Evolutionary conservation across 306 rosid species (phyloP).

Genomic region (Senna siamea): DNA sequence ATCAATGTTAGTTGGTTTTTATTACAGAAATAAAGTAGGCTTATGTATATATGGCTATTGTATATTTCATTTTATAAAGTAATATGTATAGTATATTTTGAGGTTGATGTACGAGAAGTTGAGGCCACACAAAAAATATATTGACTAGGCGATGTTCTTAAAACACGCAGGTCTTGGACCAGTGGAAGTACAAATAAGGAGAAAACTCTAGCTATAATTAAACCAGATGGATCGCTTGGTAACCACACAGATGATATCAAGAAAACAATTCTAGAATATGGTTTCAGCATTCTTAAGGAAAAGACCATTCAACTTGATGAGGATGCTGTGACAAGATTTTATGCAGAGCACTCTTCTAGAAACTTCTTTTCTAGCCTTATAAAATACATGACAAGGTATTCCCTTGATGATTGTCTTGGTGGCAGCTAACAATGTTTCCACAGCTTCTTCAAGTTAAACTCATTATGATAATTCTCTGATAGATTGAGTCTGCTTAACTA

Average conservation of each 20-base stretch:
- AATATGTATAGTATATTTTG: not conserved
- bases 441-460: constrained; percentile 10
- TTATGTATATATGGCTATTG: constrained; percentile 1
- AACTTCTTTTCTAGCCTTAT: constrained; percentile 68
- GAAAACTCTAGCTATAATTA: constrained; percentile 74
- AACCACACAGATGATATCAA: constrained; percentile 64
- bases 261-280: constrained; percentile 59
- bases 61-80: constrained; percentile 15
- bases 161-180: constrained; percentile 52
- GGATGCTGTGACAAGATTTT: constrained; percentile 58
- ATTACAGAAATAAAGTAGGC: not conserved
- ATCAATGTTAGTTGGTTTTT: not conserved
- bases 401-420: constrained; percentile 2
- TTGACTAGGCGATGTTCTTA: constrained; percentile 4
- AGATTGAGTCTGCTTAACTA: not conserved
- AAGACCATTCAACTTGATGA: constrained; percentile 62
- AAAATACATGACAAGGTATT: constrained; percentile 84
- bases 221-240: constrained; percentile 83
- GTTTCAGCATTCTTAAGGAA: constrained; percentile 64
- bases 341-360: constrained; percentile 75
- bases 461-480: constrained; percentile 15
- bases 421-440: constrained; percentile 16
- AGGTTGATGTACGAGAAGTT: constrained; percentile 6
- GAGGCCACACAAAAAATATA: not conserved
- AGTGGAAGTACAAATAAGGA: constrained; percentile 45